phyloP scores from a whole-genome alignment of 129 eudicot genomes.

The Logfia minima region DNA sequence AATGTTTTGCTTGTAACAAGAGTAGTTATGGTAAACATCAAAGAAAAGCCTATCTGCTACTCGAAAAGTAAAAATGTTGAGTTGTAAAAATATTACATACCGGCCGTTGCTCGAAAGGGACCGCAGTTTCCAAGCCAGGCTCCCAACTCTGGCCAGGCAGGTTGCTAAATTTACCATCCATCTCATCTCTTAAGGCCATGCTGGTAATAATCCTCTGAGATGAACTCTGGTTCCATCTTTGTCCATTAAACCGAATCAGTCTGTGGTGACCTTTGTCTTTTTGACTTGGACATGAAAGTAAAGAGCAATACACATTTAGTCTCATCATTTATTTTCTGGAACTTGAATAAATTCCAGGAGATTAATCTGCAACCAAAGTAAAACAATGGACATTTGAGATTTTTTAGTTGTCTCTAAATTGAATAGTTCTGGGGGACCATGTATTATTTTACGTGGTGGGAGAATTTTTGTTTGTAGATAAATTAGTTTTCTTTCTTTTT shows the following conservation, averaged over 20 bases:
- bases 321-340: conserved; percentile 55
- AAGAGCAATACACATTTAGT: conserved; percentile 53
- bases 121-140: conserved; percentile 93
- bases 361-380: conserved; percentile 14
- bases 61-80: no score
- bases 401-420: conserved; percentile 9
- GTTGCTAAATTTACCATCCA: conserved; percentile 49
- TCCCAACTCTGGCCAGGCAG: conserved; percentile 91
- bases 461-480: conserved; percentile 31
- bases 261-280: conserved; percentile 28
- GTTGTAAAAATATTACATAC: conserved; percentile 38
- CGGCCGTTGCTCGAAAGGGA: conserved; percentile 97
- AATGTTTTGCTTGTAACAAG: background rate
- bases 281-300: conserved; percentile 49
- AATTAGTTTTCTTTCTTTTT: conserved; percentile 13
- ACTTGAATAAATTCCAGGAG: conserved; percentile 25
- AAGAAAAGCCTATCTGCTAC: no score
- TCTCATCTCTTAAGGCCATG: conserved; percentile 75
- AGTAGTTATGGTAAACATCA: background rate
- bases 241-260: conserved; percentile 27
- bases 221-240: conserved; percentile 22
- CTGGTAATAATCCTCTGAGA: conserved; percentile 39
- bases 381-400: background rate
- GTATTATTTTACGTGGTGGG: conserved; percentile 34
- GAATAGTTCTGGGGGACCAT: conserved; percentile 42